Conservation (phyloP, 352 stramenopile species). For the Aphanomyces stellatus region DNA sequence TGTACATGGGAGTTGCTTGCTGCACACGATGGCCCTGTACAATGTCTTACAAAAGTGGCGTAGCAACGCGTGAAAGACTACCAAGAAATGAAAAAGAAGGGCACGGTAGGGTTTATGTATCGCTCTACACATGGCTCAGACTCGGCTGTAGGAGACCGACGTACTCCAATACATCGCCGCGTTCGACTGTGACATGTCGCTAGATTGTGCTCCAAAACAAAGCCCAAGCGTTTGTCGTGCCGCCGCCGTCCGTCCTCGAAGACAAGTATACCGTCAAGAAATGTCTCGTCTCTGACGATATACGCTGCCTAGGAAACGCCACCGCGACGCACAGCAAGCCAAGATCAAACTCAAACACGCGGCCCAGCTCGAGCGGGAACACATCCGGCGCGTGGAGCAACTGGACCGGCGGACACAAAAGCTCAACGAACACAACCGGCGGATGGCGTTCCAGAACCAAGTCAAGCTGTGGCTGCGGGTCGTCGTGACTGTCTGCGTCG, state of each 20-base stretch:
- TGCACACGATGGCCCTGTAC: background rate
- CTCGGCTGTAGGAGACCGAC: background rate
- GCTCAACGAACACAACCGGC: slow-evolving; percentile 47
- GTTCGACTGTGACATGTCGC: background rate
- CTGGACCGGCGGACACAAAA: slow-evolving; percentile 18
- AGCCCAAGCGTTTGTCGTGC: background rate
- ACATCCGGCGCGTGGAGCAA: slow-evolving; percentile 36
- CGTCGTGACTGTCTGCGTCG: slow-evolving; percentile 31
- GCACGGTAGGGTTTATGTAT: too few relatives aligned
- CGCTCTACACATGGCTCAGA: too few relatives aligned
- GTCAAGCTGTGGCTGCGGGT: slow-evolving; percentile 40
- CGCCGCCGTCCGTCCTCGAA: background rate
- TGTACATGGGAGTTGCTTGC: background rate
- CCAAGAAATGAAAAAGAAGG: background rate
- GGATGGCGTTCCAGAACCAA: slow-evolving; percentile 24
- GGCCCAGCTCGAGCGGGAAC: slow-evolving; percentile 22
- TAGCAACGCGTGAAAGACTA: slow-evolving; percentile 9
- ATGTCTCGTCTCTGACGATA: too few relatives aligned
- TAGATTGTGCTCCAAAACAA: slow-evolving; percentile 15
- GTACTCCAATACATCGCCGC: too few relatives aligned
- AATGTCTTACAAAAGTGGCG: background rate
- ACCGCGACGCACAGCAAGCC: slow-evolving; percentile 31
- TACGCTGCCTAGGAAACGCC: too few relatives aligned
- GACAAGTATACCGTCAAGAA: background rate
- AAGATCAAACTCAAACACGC: slow-evolving; percentile 7